phyloP scores from a whole-genome alignment of 345 rosid species.

The Cardiospermum halicacabum region DNA sequence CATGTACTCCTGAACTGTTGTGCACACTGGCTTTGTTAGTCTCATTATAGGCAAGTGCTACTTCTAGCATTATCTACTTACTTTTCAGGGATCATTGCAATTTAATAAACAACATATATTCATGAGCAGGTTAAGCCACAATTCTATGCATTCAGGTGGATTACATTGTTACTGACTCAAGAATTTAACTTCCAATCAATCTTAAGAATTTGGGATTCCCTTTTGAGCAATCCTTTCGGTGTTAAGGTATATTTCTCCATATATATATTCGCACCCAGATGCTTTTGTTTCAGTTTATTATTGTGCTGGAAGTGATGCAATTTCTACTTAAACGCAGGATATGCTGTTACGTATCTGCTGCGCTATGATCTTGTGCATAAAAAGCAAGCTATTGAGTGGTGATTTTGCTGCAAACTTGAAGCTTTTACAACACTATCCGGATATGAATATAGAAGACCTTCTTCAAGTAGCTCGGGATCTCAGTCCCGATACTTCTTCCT shows the following conservation, averaged over 20 bases:
- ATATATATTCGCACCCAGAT: background rate
- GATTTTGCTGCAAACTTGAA: conserved; percentile 62
- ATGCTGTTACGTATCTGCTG: conserved; percentile 71
- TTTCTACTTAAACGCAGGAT: conserved; percentile 45
- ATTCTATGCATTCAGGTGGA: conserved; percentile 70
- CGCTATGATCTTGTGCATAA: conserved; percentile 57
- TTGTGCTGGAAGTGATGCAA: too few relatives aligned
- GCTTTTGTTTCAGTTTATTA: background rate
- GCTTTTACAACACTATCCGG: conserved; percentile 62
- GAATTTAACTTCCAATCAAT: conserved; percentile 60
- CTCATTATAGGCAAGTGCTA: background rate
- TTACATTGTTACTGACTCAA: conserved; percentile 65
- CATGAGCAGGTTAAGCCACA: conserved; percentile 61
- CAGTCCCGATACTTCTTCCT: conserved; percentile 42
- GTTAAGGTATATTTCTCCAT: conserved; percentile 38
- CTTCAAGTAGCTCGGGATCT: conserved; percentile 57
- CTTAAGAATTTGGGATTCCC: conserved; percentile 74
- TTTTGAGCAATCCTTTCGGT: conserved; percentile 58
- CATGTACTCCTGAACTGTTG: background rate
- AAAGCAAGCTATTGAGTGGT: conserved; percentile 46
- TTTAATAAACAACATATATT: conserved; percentile 3
- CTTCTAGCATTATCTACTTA: background rate
- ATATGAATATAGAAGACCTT: conserved; percentile 46
- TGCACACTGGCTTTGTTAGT: background rate
- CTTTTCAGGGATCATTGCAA: background rate